A percentile compares a stretch with the other conserved stretches of the same genome.
These are phyloP conservation scores for Anthoceros angustus DNA, from an alignment of 225 moss, liverwort and hornwort species.

Conservation along the genomic window DNA sequence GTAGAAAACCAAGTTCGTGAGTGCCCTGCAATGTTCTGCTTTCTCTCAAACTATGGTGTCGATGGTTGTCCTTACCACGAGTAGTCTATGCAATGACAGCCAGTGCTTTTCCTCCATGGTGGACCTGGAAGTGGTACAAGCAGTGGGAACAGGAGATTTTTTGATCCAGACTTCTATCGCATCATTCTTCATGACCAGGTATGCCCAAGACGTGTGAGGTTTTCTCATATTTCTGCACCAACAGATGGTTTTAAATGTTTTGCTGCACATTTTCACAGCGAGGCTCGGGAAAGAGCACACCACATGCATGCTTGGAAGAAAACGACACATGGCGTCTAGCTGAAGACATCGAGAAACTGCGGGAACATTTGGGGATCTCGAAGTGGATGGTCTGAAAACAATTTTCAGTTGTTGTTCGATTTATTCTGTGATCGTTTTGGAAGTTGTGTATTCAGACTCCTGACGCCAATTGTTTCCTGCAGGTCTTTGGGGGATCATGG, in stretches of 20 bases:
- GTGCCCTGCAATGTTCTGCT: background rate
- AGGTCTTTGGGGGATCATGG: conserved; percentile 98
- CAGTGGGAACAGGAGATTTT: conserved; percentile 46
- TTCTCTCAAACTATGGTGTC: background rate
- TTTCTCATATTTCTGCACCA: background rate
- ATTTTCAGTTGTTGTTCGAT: background rate
- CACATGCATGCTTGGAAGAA: conserved; percentile 62
- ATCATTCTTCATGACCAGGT: conserved; percentile 78
- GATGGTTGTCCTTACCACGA: no score
- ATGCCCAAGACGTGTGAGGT: background rate
- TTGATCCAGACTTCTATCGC: conserved; percentile 67
- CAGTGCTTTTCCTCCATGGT: conserved; percentile 70
- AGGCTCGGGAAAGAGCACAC: conserved; percentile 66
- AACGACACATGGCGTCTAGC: conserved; percentile 78
- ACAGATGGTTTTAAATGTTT: background rate
- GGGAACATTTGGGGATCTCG: conserved; percentile 44
- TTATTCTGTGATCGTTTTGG: background rate
- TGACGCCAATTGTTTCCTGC: conserved; percentile 12
- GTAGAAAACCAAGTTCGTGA: background rate
- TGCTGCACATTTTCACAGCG: conserved; percentile 16
- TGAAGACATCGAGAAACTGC: conserved; percentile 44
- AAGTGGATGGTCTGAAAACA: conserved; percentile 49
- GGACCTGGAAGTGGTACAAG: conserved; percentile 72
- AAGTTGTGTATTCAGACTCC: background rate
- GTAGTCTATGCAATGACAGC: conserved; percentile 18